phyloP scores from a whole-genome alignment of 2,329 filamentous ascomycete genomes.

The Sodiomyces alkalinus region DNA sequence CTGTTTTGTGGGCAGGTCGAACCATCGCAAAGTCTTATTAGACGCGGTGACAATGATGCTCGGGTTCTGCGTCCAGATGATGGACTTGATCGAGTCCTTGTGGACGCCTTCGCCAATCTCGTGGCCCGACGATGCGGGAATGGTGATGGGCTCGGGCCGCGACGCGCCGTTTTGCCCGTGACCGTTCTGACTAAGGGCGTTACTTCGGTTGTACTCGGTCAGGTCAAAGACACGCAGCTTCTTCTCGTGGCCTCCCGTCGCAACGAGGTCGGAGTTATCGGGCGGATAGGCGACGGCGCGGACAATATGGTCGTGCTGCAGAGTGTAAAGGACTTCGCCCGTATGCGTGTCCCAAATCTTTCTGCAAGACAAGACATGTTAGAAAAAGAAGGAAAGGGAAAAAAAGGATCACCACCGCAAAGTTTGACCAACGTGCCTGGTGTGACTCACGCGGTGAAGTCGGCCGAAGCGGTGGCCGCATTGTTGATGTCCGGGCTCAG shows the following conservation, averaged over 20 bases:
- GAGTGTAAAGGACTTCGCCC: constrained; percentile 72
- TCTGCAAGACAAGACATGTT: constrained; percentile 27
- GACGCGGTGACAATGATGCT: constrained; percentile 84
- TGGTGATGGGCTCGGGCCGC: constrained; percentile 22
- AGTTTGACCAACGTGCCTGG: too few species aligned
- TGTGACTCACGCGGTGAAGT: constrained; percentile 71
- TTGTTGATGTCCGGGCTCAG: constrained; percentile 76
- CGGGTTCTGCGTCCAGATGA: constrained; percentile 82
- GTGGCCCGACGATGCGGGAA: constrained; percentile 51
- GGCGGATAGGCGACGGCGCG: constrained; percentile 82
- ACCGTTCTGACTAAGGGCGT: too few species aligned
- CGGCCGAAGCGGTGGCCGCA: constrained; percentile 85
- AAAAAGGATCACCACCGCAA: background rate
- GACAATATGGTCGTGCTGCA: constrained; percentile 91
- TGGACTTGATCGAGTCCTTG: constrained; percentile 81
- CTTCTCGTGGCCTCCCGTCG: constrained; percentile 92
- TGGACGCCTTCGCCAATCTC: constrained; percentile 82
- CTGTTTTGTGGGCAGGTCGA: constrained; percentile 65
- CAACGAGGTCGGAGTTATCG: constrained; percentile 68
- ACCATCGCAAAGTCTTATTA: constrained; percentile 88
- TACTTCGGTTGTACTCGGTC: constrained; percentile 35
- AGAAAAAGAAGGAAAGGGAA: constrained; percentile 8
- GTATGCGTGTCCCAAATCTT: constrained; percentile 97
- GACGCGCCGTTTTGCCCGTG: constrained; percentile 14
- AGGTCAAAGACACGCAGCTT: constrained; percentile 91